These are phyloP conservation scores for Exsudoporus floridanus DNA, from an alignment of 1,284 basidiomycete genomes.

Conservation along the genomic window DNA sequence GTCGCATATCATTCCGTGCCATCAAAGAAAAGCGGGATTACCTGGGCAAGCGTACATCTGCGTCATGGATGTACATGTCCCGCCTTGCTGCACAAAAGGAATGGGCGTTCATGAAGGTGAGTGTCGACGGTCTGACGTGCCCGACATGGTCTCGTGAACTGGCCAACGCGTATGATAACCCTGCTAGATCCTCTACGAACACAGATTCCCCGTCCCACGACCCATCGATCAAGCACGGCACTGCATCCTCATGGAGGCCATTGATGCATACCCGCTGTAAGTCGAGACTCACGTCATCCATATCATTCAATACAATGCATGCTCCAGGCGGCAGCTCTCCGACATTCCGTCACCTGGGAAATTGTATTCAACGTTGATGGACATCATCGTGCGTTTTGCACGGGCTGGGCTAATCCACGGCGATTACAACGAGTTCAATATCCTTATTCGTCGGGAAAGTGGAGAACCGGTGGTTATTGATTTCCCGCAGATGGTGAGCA, in stretches of 20 bases:
- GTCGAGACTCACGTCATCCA: conserved; percentile 26
- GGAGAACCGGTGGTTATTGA: conserved; percentile 94
- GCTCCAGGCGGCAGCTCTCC: conserved; percentile 79
- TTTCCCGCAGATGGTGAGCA: conserved; percentile 99
- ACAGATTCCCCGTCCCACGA: conserved; percentile 90
- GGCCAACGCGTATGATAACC: neutral
- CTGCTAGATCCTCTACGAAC: conserved; percentile 85
- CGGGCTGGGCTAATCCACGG: conserved; percentile 94
- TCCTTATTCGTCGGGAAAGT: conserved; percentile 81
- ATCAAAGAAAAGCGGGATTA: conserved; percentile 99
- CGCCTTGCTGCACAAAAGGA: conserved; percentile 95
- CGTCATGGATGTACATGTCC: conserved; percentile 99
- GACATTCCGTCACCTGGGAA: conserved; percentile 82
- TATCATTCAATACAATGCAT: neutral
- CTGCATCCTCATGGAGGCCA: conserved; percentile 93
- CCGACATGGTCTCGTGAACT: neutral
- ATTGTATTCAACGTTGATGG: conserved; percentile 93
- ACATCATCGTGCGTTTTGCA: conserved; percentile 93
- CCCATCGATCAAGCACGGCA: conserved; percentile 96
- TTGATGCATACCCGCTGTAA: conserved; percentile 93
- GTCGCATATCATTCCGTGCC: conserved; percentile 93
- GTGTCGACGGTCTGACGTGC: neutral
- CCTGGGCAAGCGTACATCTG: conserved; percentile 91
- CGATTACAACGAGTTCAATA: conserved; percentile 99
- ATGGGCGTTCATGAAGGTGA: conserved; percentile 95